Conservation (phyloP, 768 basidiomycete species). For the Trametes gibbosa region DNA sequence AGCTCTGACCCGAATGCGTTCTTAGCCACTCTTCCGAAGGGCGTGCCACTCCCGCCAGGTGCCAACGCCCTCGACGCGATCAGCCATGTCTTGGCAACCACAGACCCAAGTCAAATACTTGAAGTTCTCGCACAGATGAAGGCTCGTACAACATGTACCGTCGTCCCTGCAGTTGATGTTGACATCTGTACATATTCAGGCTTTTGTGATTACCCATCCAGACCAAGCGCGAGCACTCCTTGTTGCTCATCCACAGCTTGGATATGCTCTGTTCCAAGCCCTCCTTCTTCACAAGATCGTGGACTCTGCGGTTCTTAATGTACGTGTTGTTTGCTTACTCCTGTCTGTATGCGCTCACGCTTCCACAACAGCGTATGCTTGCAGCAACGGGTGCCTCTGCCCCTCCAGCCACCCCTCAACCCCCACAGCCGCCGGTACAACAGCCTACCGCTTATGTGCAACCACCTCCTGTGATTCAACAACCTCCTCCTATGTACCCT, state of each 20-base stretch:
- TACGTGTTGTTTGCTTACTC: slow-evolving; percentile 29
- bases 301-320: slow-evolving; percentile 79
- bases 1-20: slow-evolving; percentile 39
- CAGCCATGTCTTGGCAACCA: slow-evolving; percentile 78
- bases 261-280: slow-evolving; percentile 95
- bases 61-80: slow-evolving; percentile 77
- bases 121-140: slow-evolving; percentile 99
- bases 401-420: slow-evolving; percentile 17
- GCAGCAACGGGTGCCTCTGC: slow-evolving; percentile 34
- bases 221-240: slow-evolving; percentile 84
- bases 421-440: slow-evolving; percentile 4
- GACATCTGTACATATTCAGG: slow-evolving; percentile 45
- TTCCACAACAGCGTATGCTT: slow-evolving; percentile 44
- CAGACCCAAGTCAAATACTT: slow-evolving; percentile 81
- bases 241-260: slow-evolving; percentile 83
- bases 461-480: slow-evolving; percentile 19
- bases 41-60: slow-evolving; percentile 71
- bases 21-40: slow-evolving; percentile 68
- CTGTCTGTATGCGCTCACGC: neutral
- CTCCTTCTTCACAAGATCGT: slow-evolving; percentile 92
- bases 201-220: slow-evolving; percentile 87
- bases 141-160: slow-evolving; percentile 46
- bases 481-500: slow-evolving; percentile 24
- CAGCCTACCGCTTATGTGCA: slow-evolving; percentile 20
- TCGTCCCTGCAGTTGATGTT: neutral